These are phyloP conservation scores for Coffea canephora DNA, from an alignment of 257 asterid species.

Conservation along the genomic window DNA sequence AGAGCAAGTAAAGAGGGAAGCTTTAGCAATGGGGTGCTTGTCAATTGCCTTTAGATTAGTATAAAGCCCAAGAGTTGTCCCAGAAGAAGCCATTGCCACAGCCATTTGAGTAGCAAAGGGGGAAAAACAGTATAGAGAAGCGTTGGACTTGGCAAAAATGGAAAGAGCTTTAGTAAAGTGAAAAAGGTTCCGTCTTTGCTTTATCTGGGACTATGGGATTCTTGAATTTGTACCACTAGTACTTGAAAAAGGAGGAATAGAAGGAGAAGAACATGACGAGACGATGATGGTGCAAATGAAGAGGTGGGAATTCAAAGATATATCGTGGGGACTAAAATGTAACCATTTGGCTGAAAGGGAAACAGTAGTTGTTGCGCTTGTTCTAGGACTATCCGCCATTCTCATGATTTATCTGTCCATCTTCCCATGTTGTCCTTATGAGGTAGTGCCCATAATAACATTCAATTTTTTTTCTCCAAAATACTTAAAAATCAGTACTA, in stretches of 20 bases:
- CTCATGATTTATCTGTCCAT: conserved; percentile 23
- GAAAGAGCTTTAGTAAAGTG: neutral
- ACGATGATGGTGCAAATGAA: conserved; percentile 3
- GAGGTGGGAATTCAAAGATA: conserved; percentile 23
- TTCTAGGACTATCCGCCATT: conserved; percentile 72
- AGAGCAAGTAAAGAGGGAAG: conserved; percentile 41
- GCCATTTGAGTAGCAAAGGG: conserved; percentile 44
- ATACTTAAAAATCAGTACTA: no score
- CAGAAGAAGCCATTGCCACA: conserved; percentile 80
- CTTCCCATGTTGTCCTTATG: conserved; percentile 26
- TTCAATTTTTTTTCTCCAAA: neutral
- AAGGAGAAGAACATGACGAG: conserved; percentile 11
- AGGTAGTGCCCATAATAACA: neutral
- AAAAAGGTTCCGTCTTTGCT: neutral
- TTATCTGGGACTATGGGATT: conserved; percentile 1
- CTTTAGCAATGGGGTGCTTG: conserved; percentile 48
- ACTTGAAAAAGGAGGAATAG: conserved; percentile 15
- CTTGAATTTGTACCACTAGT: conserved; percentile 15
- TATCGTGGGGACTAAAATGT: conserved; percentile 31
- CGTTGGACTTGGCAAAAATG: conserved; percentile 15
- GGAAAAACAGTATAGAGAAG: neutral
- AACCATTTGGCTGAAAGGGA: conserved; percentile 21
- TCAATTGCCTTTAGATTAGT: conserved; percentile 47
- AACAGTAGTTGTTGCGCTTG: conserved; percentile 22
- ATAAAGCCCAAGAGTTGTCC: conserved; percentile 44